These are phyloP conservation scores for Trichosporon sp. DNA, from an alignment of 1,284 basidiomycete species.

Conservation along the genomic window DNA sequence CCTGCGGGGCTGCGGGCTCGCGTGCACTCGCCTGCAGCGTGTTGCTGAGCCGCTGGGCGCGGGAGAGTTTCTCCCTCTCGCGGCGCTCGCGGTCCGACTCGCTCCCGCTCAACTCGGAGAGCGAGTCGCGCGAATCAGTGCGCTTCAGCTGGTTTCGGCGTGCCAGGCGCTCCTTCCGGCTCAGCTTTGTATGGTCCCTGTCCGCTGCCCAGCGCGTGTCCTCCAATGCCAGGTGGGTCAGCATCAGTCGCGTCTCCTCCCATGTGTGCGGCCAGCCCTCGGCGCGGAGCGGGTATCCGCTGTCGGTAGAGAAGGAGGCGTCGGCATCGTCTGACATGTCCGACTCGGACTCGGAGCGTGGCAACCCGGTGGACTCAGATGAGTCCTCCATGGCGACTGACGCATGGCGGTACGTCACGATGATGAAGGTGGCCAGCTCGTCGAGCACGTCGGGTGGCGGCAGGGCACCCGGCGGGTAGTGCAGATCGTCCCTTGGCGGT, in stretches of 20 bases:
- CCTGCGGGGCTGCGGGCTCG: constrained; percentile 23
- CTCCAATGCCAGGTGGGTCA: constrained; percentile 47
- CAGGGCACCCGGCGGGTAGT: constrained; percentile 52
- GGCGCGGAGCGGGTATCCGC: neutral
- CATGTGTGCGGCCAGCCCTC: constrained; percentile 46
- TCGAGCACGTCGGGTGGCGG: constrained; percentile 50
- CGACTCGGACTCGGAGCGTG: neutral
- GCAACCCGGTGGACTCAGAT: neutral
- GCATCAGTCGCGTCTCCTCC: constrained; percentile 46
- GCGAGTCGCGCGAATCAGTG: constrained; percentile 48
- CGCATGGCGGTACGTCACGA: constrained; percentile 18
- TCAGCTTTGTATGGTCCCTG: constrained; percentile 37
- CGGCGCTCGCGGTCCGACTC: constrained; percentile 7
- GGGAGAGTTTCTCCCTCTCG: constrained; percentile 32
- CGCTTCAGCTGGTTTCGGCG: constrained; percentile 36
- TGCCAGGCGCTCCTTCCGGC: constrained; percentile 36
- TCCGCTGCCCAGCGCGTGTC: constrained; percentile 43
- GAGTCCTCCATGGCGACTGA: neutral
- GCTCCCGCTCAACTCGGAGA: constrained; percentile 36
- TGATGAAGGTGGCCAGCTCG: constrained; percentile 49
- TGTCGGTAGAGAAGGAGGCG: constrained; percentile 8
- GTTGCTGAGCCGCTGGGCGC: constrained; percentile 45
- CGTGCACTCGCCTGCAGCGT: constrained; percentile 45
- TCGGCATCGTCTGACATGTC: constrained; percentile 11
- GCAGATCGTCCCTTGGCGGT: constrained; percentile 43